Conservation (phyloP, 768 basidiomycete species). For the Termitomyces sp. region DNA sequence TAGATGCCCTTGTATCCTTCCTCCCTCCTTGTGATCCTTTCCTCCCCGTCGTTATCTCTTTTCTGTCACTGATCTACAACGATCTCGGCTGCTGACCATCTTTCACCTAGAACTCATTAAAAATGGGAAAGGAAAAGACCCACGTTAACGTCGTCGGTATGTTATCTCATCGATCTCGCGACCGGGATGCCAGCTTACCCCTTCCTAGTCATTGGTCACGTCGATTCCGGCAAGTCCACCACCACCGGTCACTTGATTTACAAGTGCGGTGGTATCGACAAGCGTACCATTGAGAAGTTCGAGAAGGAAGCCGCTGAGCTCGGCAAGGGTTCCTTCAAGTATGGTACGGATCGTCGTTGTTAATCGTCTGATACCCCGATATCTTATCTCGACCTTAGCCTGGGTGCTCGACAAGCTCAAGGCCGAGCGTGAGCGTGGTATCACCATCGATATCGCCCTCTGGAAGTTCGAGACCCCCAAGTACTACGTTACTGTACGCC, state of each 20-base stretch:
- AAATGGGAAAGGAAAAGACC: constrained; percentile 95
- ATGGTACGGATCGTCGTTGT: constrained; percentile 55
- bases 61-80: constrained; percentile 13
- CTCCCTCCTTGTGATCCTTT: constrained; percentile 20
- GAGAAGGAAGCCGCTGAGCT: constrained; percentile 99
- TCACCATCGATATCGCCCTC: constrained; percentile 99
- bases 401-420: constrained; percentile 99
- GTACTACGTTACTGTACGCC: constrained; percentile 84
- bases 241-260: constrained; percentile 99
- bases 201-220: constrained; percentile 88
- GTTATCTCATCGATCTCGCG: constrained; percentile 33
- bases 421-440: constrained; percentile 99
- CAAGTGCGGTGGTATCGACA: constrained; percentile 99
- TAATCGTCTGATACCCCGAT: constrained; percentile 17
- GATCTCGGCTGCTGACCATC: constrained; percentile 26
- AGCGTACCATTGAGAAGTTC: constrained; percentile 99
- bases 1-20: constrained; percentile 8
- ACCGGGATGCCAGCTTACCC: constrained; percentile 25
- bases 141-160: constrained; percentile 98
- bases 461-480: constrained; percentile 99
- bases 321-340: constrained; percentile 98
- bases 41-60: constrained; percentile 4
- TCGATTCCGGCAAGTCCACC: constrained; percentile 99
- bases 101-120: constrained; percentile 45
- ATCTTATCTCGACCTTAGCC: constrained; percentile 46